Evolutionary conservation across 495 filamentous ascomycete genomes (phyloP), one percentile per base, ranked within the genome.

Genomic region (Hypoxylon cercidicola): DNA sequence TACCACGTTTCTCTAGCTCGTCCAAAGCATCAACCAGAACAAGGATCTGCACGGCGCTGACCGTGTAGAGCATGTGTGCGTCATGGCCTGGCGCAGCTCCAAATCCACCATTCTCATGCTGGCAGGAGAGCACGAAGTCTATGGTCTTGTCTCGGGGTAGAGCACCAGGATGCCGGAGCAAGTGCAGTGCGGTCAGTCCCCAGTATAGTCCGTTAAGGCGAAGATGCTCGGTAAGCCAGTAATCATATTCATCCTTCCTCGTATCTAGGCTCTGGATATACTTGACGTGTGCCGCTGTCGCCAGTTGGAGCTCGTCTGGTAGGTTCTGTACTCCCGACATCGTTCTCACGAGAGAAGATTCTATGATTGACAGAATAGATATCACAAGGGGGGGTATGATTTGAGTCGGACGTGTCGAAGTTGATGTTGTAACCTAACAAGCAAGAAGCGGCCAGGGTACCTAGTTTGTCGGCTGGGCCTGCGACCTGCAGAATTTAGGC

Each of bases 191-290:
- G 2, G 87, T 94, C 54, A 99, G 79, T 21, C 96, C 95, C 95
- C 95, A 99, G 77, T 99, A 99, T 34, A 98, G 84, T 30, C 95
- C 95, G 72, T 93, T 97, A 30, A 98, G 81, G 45, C 95, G 91
- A 52, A 99, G 86, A 71, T 99, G 95, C 76, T 97, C 93, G 5
- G 96, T 98, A 65, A 97, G 84, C 88, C 93, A 96, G 78, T 98
- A 98, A 74, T 97, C 93, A 59, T 97, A 87, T 73, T 96, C 92
- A 78, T 97, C 93, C 78, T 89, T 91, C 64, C 90, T 90, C 50
- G 88, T 93, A 75, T 99, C 93, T 61, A 99, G 82, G 66, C 89
- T 92, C 77, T 97, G 89, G 62, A 99, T 96, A 73, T 98, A 99
- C 67, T 88, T 82, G 67, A 98, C 91, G 77, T 99, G 95, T 60